Base-by-base conservation (phyloP, 1,284 basidiomycete genomes). In the Lentinula novae-zelandiae region DNA sequence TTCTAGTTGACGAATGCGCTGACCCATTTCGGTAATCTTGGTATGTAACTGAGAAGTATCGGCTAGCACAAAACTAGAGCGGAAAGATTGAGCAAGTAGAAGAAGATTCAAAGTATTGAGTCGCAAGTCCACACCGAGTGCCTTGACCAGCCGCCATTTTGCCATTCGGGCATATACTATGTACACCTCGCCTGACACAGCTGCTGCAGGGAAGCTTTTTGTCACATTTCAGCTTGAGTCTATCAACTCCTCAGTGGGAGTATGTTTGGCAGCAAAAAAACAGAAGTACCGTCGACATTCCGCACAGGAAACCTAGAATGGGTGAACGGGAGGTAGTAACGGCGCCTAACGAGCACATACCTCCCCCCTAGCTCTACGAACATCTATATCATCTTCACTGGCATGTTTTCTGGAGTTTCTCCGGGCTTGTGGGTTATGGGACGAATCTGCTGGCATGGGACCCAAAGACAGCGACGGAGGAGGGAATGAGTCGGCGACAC, bases 21-120 rank as follows among this genome's bases (percentile, higher is more conserved):
- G 82, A 46, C 85, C 85, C 87, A 90, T 90, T 62, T 88, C 84
- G 1, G 78, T 74, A 34, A 90, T 88, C 71, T 87, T 89, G 51
- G 76, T 72, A 67, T 90, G 88, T 2, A 90, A 74, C 64, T 88
- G 82, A 50, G 86, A 82, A 5, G 88, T 89, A 64, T 89, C 86
- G 9, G 87, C 84, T 8, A 90, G 80, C 38, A 89, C 83, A 62
- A 88, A 88, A 60, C 87, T 79, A 52, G 8, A 39, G 33, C 20
- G 36, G 53, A 31, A 53, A 38, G 49, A 55, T 46, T 34, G 31
- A n/a, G 38, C 31, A 17, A 34, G 38, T 9, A 17, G 31, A n/a
- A 17, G 31, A n/a, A 9, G 3, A n/a, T 13, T 27, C 20, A 31
- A 50, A 7, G 2, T 9, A 13, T 57, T 57, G 27, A 52, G 12